Base-by-base conservation (phyloP, 495 filamentous ascomycete species). In the Podospora pseudocomata region DNA sequence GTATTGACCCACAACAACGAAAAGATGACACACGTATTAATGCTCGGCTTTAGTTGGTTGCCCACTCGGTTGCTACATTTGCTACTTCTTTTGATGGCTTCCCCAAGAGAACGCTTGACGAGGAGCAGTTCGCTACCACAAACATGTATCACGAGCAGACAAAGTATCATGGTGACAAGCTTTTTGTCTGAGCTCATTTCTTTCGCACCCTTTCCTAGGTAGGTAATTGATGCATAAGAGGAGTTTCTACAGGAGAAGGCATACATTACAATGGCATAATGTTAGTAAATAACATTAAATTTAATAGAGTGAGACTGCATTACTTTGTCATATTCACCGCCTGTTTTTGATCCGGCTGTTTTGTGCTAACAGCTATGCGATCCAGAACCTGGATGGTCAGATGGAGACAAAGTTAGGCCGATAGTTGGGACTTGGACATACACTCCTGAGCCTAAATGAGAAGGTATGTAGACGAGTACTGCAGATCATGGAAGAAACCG, bases 31-130 rank as follows among this genome's bases (percentile, higher is more conserved):
- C 53, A 28, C 3, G 56, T 65, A 68, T 59, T 49, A 7, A 65
- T 30, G 62, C 64, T 23, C 39, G 39, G 32, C 2, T 9, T 59
- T 56, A 84, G 85, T 77, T 86, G 54, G 80, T 87, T 60, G 82
- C 85, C 4, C 82, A 86, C 70, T 83, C 83, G 2, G 82, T 86
- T 65, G 85, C 84, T 4, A 82, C 78, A 0, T 87, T 77, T 69
- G 85, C 84, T 6, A 61, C 75, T n/a, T 84, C 83, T 1, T 83
- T 86, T 64, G 73, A 85, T 23, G 83, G 79, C 34, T 86, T 87
- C 76, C 85, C 85, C 0, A 72, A 82, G 70, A 76, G 84, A 49
- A 75, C 75, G 23, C 62, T 68, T 23, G 70, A 68, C 9, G 55
- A 62, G 20, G n/a, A 65, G 64, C 34, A 49, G 27, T 16, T 56